Conservation (phyloP, 1,139 yeast genomes). For the Barnettozyma hawaiiensis region DNA sequence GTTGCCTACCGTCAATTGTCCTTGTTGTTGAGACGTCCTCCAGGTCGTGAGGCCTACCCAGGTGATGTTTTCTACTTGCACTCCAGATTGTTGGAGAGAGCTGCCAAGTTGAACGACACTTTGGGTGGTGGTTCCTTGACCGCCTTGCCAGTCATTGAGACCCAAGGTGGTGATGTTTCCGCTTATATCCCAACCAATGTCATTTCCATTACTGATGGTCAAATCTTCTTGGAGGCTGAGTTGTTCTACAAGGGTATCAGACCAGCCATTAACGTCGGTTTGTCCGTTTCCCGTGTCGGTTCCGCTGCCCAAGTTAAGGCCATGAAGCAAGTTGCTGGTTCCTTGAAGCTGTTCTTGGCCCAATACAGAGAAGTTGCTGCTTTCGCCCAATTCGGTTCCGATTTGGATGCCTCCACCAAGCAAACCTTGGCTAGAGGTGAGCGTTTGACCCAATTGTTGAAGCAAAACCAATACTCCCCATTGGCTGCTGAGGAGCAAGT, state of each 20-base stretch:
- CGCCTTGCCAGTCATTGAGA: conserved; percentile 94
- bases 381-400: conserved; percentile 99
- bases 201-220: conserved; percentile 96
- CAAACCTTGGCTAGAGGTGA: conserved; percentile 99
- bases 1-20: conserved; percentile 99
- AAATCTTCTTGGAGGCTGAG: conserved; percentile 98
- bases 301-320: conserved; percentile 99
- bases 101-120: conserved; percentile 91
- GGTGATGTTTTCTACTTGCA: conserved; percentile 24
- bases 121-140: conserved; percentile 93
- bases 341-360: conserved; percentile 99
- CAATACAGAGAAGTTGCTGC: conserved; percentile 99
- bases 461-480: conserved; percentile 97
- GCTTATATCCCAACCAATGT: conserved; percentile 97
- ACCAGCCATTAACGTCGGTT: conserved; percentile 99
- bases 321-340: conserved; percentile 99
- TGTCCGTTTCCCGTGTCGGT: conserved; percentile 99
- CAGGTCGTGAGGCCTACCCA: conserved; percentile 23
- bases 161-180: conserved; percentile 99
- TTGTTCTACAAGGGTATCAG: conserved; percentile 99
- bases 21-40: conserved; percentile 56
- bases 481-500: conserved; percentile 98
- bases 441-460: conserved; percentile 98
- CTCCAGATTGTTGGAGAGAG: conserved; percentile 93
- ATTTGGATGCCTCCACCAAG: conserved; percentile 99